Conservation (phyloP, 768 basidiomycete genomes). For the Pleurotus djamor region DNA sequence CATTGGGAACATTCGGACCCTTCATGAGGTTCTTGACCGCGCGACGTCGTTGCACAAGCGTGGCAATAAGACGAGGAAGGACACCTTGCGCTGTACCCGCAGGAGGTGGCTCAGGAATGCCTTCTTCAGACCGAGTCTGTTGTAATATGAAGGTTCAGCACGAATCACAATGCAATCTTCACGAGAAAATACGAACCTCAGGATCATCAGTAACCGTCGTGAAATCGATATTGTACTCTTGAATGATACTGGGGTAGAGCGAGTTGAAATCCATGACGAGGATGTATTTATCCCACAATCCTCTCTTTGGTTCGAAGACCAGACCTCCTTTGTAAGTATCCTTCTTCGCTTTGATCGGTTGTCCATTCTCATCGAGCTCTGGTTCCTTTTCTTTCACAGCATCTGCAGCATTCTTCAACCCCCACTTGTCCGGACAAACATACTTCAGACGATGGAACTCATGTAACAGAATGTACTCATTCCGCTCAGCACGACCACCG, state of each 20-base stretch:
- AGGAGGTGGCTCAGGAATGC: conserved; percentile 85
- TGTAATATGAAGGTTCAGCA: conserved; percentile 30
- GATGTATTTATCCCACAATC: conserved; percentile 95
- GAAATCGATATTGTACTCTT: conserved; percentile 99
- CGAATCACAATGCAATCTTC: neutral
- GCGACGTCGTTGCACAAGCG: conserved; percentile 84
- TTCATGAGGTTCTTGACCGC: conserved; percentile 97
- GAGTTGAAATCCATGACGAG: conserved; percentile 99
- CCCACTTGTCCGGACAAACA: conserved; percentile 93
- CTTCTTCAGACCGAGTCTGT: conserved; percentile 50
- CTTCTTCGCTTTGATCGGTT: conserved; percentile 63
- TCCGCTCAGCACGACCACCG: conserved; percentile 97
- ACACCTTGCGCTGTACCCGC: conserved; percentile 77
- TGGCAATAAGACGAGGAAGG: conserved; percentile 97
- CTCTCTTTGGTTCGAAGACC: conserved; percentile 94
- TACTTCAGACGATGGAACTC: conserved; percentile 97
- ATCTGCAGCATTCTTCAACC: conserved; percentile 66
- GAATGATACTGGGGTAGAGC: conserved; percentile 97
- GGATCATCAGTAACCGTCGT: conserved; percentile 85
- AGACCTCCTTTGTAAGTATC: conserved; percentile 99
- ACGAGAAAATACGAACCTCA: conserved; percentile 31
- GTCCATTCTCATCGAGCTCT: conserved; percentile 58
- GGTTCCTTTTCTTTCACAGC: conserved; percentile 45
- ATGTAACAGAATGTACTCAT: conserved; percentile 97
- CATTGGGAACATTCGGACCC: conserved; percentile 65